phyloP scores from a whole-genome alignment of 768 basidiomycete species.

The Gelatoporia subvermispora region DNA sequence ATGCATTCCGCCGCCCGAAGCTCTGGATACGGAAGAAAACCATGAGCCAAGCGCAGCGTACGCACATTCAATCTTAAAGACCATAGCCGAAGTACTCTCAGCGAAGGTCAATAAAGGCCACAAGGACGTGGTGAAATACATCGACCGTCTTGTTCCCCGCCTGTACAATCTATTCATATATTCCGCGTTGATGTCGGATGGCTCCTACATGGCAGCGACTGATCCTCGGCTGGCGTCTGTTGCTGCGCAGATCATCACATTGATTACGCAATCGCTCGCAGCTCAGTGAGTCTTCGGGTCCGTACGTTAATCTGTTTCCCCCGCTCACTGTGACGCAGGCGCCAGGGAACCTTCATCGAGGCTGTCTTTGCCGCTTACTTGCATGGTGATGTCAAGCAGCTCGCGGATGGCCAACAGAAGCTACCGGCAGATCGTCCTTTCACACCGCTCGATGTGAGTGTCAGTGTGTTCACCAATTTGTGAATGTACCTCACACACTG shows the following conservation, averaged over 20 bases:
- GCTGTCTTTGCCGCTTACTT: constrained; percentile 51
- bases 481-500: no score
- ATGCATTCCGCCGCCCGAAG: constrained; percentile 35
- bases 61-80: constrained; percentile 74
- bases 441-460: constrained; percentile 47
- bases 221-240: constrained; percentile 54
- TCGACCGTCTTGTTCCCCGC: constrained; percentile 68
- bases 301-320: not conserved
- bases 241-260: constrained; percentile 60
- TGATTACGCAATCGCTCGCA: constrained; percentile 60
- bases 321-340: constrained; percentile 34
- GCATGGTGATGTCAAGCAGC: constrained; percentile 43
- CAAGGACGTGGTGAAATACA: constrained; percentile 73
- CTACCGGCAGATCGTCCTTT: constrained; percentile 36
- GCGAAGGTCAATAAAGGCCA: constrained; percentile 44
- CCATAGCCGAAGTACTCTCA: constrained; percentile 58
- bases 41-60: constrained; percentile 73
- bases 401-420: constrained; percentile 55
- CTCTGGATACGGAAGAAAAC: constrained; percentile 25
- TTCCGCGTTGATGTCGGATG: constrained; percentile 27
- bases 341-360: constrained; percentile 55
- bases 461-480: not conserved
- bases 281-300: constrained; percentile 49
- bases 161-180: constrained; percentile 63
- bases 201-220: constrained; percentile 25